phyloP scores from a whole-genome alignment of 2,329 filamentous ascomycete species.

The Aureobasidium sp. region DNA sequence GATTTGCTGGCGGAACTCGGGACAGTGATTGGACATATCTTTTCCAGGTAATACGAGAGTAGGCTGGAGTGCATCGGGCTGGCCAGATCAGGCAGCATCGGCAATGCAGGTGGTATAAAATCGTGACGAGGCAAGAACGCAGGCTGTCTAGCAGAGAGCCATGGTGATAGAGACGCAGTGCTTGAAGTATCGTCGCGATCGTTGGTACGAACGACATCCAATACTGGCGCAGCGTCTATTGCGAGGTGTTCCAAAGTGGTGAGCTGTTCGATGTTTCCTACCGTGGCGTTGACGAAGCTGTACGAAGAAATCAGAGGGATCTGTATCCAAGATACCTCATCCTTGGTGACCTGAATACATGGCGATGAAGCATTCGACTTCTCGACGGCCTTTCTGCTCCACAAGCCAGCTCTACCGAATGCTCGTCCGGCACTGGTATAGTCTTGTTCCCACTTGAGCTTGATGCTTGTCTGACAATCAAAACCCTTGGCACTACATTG shows the following conservation, averaged over 20 bases:
- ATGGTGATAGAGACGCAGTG: conserved; percentile 15
- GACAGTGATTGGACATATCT: conserved; percentile 35
- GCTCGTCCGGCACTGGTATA: conserved; percentile 36
- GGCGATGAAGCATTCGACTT: conserved; percentile 17
- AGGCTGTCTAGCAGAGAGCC: conserved; percentile 20
- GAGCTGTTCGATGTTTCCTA: conserved; percentile 17
- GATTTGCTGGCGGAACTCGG: conserved; percentile 31
- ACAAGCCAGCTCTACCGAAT: conserved; percentile 38
- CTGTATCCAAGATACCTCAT: conserved; percentile 19
- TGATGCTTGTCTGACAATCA: conserved; percentile 28
- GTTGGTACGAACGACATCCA: background rate
- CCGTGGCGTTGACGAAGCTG: conserved; percentile 21
- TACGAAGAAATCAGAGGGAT: conserved; percentile 21
- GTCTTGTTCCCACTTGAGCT: conserved; percentile 30
- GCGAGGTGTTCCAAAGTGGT: conserved; percentile 10
- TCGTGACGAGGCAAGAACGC: background rate
- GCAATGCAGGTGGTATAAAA: conserved; percentile 9
- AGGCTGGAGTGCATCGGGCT: conserved; percentile 27
- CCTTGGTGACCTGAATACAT: conserved; percentile 7
- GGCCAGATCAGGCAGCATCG: conserved; percentile 27
- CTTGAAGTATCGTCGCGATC: conserved; percentile 4
- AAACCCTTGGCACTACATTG: conserved; percentile 32
- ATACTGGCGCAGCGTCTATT: background rate
- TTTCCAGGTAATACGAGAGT: conserved; percentile 36
- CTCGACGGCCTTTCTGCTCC: conserved; percentile 25